Evolutionary conservation across 2,329 filamentous ascomycete genomes (phyloP), one percentile per base, ranked within the genome.

Genomic region (Aspergillus cejpii): DNA sequence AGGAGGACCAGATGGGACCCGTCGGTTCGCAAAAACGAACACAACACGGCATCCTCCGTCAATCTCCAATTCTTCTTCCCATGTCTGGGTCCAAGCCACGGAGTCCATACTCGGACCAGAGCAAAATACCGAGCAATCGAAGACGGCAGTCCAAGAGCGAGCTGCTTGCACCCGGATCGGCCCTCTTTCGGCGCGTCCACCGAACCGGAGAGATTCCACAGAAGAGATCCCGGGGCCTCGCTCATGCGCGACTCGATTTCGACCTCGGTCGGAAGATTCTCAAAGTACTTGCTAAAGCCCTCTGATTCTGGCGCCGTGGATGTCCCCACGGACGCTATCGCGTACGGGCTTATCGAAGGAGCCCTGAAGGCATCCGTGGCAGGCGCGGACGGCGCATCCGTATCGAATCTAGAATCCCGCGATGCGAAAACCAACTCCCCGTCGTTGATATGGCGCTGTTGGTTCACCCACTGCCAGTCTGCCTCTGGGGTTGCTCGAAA

Each of bases 51-150:
- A 57, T 94, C 86, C 55, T 89, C 86, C 49, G 88, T 84, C 3
- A 90, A 71, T 3, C 71, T 69, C 45, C 94, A 85, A 0, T 69
- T 69, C 3, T 71, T 66, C 50, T 78, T 81, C 10, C 90, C 90
- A 62, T 96, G 90, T 29, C 88, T 75, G n/a, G 91, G 91, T 6
- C 85, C 87, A 8, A 95, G 71, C 91, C 91, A 97, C 1, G 89
- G 84, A 26, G 77, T 78, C 80, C 83, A 92, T 3, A 87, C 73
- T 14, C 89, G 80, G 4, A 94, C 82, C 10, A 95, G 68, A 6
- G 87, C 81, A 62, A 95, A 91, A 81, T 88, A 94, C 55, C 85
- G 83, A 59, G 77, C 76, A 40, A 78, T 67, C 33, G 78, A 76
- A 57, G 77, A 83, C 0, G 86, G 84, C 1, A 69, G 68, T 0